These are phyloP conservation scores for Oxytropis ochrocephala DNA, from an alignment of 306 rosid genomes.

Conservation along the genomic window DNA sequence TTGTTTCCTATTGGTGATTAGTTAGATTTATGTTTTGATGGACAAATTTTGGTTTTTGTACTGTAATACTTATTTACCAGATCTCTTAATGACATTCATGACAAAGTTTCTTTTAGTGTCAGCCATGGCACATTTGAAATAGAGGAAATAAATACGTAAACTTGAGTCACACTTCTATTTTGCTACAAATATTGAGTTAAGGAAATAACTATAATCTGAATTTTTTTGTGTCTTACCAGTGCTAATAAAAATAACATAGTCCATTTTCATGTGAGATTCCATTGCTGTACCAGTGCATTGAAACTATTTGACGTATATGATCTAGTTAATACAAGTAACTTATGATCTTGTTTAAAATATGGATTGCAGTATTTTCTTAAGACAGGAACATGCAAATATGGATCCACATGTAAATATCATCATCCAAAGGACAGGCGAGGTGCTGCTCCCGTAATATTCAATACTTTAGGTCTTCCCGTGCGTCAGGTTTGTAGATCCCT, in stretches of 20 bases:
- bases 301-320: background rate
- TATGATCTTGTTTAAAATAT: constrained; percentile 16
- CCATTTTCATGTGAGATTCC: background rate
- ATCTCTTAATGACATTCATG: background rate
- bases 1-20: constrained; percentile 10
- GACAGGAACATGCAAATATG: constrained; percentile 98
- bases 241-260: background rate
- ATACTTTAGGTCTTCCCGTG: constrained; percentile 83
- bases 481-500: constrained; percentile 51
- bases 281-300: background rate
- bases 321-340: background rate
- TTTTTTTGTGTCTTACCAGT: background rate
- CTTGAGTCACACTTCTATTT: background rate
- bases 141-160: background rate
- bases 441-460: constrained; percentile 78
- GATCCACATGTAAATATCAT: constrained; percentile 91
- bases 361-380: constrained; percentile 83
- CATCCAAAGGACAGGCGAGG: constrained; percentile 96
- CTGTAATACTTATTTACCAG: background rate
- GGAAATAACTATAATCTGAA: background rate
- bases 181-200: background rate
- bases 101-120: background rate
- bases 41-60: constrained; percentile 15
- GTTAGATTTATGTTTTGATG: background rate
- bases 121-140: background rate